Conservation (phyloP, 1,284 basidiomycete genomes). For the Tilletia horrida region DNA sequence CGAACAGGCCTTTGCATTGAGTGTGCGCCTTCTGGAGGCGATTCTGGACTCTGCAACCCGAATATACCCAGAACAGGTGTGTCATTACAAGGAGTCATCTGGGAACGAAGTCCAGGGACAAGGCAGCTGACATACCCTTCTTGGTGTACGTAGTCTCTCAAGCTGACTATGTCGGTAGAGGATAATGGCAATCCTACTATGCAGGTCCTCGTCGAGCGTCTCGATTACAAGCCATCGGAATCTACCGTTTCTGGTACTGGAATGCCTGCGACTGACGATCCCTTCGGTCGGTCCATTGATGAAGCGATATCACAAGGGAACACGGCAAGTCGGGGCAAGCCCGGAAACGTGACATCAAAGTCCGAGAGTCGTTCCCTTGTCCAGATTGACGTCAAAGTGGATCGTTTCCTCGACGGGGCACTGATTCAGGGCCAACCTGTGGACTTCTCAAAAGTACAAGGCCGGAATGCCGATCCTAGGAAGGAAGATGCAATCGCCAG, state of each 20-base stretch:
- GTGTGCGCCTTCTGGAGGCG: constrained; percentile 70
- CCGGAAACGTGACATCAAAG: background rate
- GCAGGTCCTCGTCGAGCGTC: constrained; percentile 43
- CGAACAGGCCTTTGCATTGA: constrained; percentile 72
- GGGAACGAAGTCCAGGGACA: background rate
- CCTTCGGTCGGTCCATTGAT: background rate
- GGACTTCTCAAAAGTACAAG: constrained; percentile 36
- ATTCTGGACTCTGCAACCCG: constrained; percentile 65
- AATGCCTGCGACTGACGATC: too few species aligned
- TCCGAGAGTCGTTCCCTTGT: constrained; percentile 18
- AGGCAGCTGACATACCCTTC: background rate
- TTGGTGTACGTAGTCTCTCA: constrained; percentile 31
- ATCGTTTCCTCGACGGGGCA: constrained; percentile 43
- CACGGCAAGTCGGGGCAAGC: background rate
- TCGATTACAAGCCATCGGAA: background rate
- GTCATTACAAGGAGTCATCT: background rate
- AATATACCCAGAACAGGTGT: constrained; percentile 65
- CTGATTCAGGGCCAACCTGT: constrained; percentile 42
- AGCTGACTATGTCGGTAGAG: constrained; percentile 35
- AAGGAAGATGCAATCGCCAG: constrained; percentile 43
- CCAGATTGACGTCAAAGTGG: constrained; percentile 45
- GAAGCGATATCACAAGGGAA: background rate
- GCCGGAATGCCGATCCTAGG: constrained; percentile 29
- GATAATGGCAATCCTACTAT: constrained; percentile 25
- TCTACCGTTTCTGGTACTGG: background rate